A percentile compares a stretch with the other conserved stretches of the same genome.
Evolutionary conservation across 768 basidiomycete species (phyloP).

Genomic region (Lepiota venenata): DNA sequence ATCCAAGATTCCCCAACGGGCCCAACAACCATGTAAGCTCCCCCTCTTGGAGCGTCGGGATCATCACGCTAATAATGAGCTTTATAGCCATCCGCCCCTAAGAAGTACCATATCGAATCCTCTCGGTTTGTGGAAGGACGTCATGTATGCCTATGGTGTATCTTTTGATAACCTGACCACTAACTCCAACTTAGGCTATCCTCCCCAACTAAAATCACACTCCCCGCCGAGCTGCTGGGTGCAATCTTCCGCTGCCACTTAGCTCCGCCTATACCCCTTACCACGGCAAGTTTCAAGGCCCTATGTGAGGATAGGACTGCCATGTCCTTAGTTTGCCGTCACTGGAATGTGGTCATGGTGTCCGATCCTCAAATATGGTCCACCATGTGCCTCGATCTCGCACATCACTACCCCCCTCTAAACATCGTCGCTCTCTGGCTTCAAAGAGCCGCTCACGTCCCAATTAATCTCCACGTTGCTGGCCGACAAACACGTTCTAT

Average conservation of each 20-base stretch:
- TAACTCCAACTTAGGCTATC: too few species aligned
- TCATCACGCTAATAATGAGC: too few species aligned
- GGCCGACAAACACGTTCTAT: not conserved
- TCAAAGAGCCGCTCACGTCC: not conserved
- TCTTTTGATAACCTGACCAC: too few species aligned
- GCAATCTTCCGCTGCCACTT: not conserved
- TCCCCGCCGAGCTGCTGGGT: conserved; percentile 1
- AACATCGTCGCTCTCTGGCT: not conserved
- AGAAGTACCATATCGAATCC: too few species aligned
- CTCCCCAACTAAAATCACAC: not conserved
- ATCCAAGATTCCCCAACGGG: too few species aligned
- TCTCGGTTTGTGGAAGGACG: too few species aligned
- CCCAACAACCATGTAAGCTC: too few species aligned
- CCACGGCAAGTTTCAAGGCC: not conserved
- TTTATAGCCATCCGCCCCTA: too few species aligned
- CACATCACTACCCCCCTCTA: not conserved
- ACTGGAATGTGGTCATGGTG: not conserved
- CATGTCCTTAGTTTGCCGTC: not conserved
- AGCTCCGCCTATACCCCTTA: not conserved
- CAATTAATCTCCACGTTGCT: not conserved
- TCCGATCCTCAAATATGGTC: conserved; percentile 2
- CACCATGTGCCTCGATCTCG: not conserved
- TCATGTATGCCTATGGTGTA: too few species aligned
- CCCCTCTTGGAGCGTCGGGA: too few species aligned
- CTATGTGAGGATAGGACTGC: not conserved